A percentile compares a stretch with the other conserved stretches of the same genome.
These are phyloP conservation scores for Trametes punicea DNA, from an alignment of 768 basidiomycete genomes.

Conservation along the genomic window DNA sequence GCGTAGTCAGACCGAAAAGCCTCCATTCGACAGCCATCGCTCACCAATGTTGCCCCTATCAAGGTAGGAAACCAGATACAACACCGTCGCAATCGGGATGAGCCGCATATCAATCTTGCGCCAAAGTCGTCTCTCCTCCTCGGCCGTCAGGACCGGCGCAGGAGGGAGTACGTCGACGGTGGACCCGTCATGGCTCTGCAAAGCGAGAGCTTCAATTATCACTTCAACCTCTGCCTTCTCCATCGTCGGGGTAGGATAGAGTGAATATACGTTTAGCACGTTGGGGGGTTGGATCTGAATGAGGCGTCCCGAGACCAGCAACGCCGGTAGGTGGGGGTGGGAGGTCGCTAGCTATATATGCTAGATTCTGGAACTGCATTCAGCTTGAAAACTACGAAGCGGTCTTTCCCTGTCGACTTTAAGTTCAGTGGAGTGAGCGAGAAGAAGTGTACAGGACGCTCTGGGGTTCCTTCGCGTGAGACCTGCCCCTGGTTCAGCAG, in stretches of 20 bases:
- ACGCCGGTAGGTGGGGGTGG: no score
- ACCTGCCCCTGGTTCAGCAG: neutral
- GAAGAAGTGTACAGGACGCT: neutral
- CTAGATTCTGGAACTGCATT: no score
- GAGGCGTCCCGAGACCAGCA: no score
- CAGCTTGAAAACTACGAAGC: no score
- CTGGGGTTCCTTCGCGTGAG: neutral
- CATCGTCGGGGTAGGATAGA: neutral
- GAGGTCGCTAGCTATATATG: neutral
- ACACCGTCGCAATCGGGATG: slow-evolving; percentile 28
- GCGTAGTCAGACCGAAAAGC: neutral
- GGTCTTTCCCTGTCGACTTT: neutral
- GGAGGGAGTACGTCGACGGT: slow-evolving; percentile 29
- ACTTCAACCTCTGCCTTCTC: neutral
- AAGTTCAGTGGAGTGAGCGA: neutral
- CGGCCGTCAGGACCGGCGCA: slow-evolving; percentile 42
- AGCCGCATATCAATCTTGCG: slow-evolving; percentile 29
- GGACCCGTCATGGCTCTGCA: neutral
- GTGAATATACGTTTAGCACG: no score
- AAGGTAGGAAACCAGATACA: slow-evolving; percentile 30
- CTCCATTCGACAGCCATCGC: neutral
- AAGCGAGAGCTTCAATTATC: neutral
- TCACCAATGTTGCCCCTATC: slow-evolving; percentile 29
- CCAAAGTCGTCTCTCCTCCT: slow-evolving; percentile 36
- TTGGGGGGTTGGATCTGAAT: no score